A percentile compares a stretch with the other conserved stretches of the same genome.
Conservation (phyloP, 2,329 filamentous ascomycete species). For the Fusarium chuoi region DNA sequence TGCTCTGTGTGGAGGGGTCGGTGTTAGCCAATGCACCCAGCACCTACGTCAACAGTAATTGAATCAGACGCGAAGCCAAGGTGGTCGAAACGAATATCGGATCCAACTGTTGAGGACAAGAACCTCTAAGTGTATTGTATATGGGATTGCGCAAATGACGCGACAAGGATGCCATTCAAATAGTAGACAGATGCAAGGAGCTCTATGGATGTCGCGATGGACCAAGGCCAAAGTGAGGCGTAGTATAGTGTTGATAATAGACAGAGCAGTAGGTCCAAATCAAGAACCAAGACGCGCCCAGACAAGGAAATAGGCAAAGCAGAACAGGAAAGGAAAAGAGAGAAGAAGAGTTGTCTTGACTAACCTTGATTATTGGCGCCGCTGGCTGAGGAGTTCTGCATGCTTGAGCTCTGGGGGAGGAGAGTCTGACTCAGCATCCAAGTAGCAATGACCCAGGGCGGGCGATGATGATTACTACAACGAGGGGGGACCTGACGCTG, state of each 20-base stretch:
- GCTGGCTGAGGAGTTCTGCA: conserved; percentile 48
- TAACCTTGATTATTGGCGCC: conserved; percentile 49
- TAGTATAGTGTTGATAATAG: conserved; percentile 16
- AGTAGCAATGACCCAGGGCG: conserved; percentile 41
- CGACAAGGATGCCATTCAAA: conserved; percentile 41
- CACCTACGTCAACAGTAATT: conserved; percentile 33
- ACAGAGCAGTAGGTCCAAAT: conserved; percentile 15
- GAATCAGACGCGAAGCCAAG: conserved; percentile 18
- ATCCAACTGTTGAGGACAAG: conserved; percentile 13
- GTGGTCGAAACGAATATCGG: conserved; percentile 16
- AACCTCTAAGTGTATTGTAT: conserved; percentile 22
- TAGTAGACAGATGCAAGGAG: conserved; percentile 28
- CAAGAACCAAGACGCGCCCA: conserved; percentile 15
- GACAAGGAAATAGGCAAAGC: conserved; percentile 25
- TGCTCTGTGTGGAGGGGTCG: conserved; percentile 48
- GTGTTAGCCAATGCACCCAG: conserved; percentile 40
- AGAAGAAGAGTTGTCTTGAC: conserved; percentile 38
- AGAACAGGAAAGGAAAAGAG: conserved; percentile 19
- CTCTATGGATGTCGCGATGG: conserved; percentile 35
- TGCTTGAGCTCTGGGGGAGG: conserved; percentile 44
- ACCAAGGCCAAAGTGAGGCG: conserved; percentile 7
- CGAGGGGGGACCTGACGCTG: conserved; percentile 39
- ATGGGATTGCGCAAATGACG: conserved; percentile 31
- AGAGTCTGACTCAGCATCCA: conserved; percentile 51
- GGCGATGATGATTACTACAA: conserved; percentile 47